Evolutionary conservation across 2,329 filamentous ascomycete genomes (phyloP).

Genomic region (Scytalidium sp.): DNA sequence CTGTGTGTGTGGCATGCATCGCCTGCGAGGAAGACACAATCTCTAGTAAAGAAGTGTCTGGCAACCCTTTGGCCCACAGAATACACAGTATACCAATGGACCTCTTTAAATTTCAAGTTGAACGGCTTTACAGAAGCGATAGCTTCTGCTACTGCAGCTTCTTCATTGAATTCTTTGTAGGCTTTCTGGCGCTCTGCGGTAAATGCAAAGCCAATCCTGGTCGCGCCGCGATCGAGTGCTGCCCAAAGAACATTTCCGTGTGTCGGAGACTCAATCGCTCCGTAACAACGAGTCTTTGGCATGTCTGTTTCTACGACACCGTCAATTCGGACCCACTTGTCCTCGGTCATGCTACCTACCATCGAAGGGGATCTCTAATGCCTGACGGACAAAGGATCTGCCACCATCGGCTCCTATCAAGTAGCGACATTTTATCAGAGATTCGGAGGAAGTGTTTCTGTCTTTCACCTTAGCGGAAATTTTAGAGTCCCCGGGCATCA

Average conservation of each 20-base stretch:
- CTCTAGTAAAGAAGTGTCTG: slow-evolving; percentile 52
- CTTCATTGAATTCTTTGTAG: slow-evolving; percentile 37
- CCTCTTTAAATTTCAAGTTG: slow-evolving; percentile 35
- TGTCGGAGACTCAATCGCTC: slow-evolving; percentile 46
- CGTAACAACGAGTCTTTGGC: slow-evolving; percentile 44
- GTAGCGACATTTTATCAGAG: slow-evolving; percentile 38
- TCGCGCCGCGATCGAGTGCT: slow-evolving; percentile 48
- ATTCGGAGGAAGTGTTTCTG: slow-evolving; percentile 23
- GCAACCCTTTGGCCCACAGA: slow-evolving; percentile 58
- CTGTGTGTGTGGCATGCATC: slow-evolving; percentile 59
- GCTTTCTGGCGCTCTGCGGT: slow-evolving; percentile 37
- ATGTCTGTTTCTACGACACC: slow-evolving; percentile 34
- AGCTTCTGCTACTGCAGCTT: slow-evolving; percentile 52
- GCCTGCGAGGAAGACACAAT: slow-evolving; percentile 52
- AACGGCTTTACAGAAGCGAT: slow-evolving; percentile 39
- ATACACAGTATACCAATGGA: slow-evolving; percentile 58
- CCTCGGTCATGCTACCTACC: slow-evolving; percentile 44
- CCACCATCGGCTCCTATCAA: slow-evolving; percentile 51
- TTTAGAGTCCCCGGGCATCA: slow-evolving; percentile 17
- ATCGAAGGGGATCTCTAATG: slow-evolving; percentile 45
- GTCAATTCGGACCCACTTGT: slow-evolving; percentile 53
- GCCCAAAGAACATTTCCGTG: slow-evolving; percentile 56
- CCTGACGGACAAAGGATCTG: slow-evolving; percentile 42
- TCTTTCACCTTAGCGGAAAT: slow-evolving; percentile 15
- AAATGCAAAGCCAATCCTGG: slow-evolving; percentile 51